These are phyloP conservation scores for Beauveria scarabaeidicola DNA, from an alignment of 2,329 filamentous ascomycete species.

Conservation along the genomic window DNA sequence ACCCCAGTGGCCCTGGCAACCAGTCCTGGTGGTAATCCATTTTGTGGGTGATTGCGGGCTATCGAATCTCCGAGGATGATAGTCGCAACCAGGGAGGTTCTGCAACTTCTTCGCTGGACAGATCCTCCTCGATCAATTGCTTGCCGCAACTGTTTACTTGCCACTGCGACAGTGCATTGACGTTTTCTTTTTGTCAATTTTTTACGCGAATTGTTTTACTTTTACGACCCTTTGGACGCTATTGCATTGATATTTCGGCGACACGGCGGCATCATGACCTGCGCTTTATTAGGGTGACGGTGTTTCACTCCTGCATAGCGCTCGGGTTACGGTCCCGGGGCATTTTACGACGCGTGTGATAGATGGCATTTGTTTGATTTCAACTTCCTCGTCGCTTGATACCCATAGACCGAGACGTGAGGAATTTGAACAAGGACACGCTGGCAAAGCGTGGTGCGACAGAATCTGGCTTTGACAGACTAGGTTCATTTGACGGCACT, in stretches of 20 bases:
- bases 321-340: constrained; percentile 29
- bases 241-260: constrained; percentile 22
- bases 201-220: not conserved
- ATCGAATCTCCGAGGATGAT: not conserved
- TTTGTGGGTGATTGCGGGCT: not conserved
- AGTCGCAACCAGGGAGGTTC: not conserved
- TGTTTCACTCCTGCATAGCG: constrained; percentile 23
- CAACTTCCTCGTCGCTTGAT: constrained; percentile 34
- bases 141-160: not conserved
- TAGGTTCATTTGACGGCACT: constrained; percentile 27
- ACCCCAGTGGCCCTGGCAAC: constrained; percentile 61
- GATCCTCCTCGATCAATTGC: not conserved
- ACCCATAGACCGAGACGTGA: constrained; percentile 36
- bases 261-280: constrained; percentile 36
- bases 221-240: constrained; percentile 17
- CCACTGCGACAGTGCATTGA: constrained; percentile 14
- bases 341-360: constrained; percentile 34
- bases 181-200: constrained; percentile 16
- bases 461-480: constrained; percentile 22
- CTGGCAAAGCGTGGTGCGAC: constrained; percentile 29
- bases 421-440: constrained; percentile 27
- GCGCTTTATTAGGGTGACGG: constrained; percentile 24
- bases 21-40: constrained; percentile 58
- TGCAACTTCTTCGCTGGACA: not conserved
- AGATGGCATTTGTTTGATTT: constrained; percentile 38